phyloP scores from a whole-genome alignment of 805 yeast species.

The Saccharomycopsis sp. region DNA sequence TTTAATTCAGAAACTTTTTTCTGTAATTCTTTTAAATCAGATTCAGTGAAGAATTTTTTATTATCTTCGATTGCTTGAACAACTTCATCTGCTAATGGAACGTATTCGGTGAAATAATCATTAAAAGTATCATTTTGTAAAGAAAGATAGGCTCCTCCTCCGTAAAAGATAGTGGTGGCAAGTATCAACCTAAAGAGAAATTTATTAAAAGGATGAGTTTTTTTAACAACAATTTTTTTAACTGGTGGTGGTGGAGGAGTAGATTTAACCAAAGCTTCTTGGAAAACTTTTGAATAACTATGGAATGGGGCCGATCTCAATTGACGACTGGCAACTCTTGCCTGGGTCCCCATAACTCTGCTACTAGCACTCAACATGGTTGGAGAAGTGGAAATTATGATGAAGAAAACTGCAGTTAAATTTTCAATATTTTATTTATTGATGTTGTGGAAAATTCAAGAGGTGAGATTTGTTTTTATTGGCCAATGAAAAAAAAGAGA shows the following conservation, averaged over 20 bases:
- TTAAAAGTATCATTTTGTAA: constrained; percentile 47
- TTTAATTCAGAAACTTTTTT: constrained; percentile 27
- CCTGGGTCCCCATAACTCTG: no score
- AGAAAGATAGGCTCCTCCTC: constrained; percentile 50
- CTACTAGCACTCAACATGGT: no score
- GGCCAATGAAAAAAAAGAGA: no score
- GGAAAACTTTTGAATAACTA: background rate
- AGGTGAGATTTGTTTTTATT: no score
- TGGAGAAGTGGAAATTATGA: no score
- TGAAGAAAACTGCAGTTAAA: no score
- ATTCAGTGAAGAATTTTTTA: constrained; percentile 19
- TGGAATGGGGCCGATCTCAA: no score
- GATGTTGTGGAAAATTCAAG: no score
- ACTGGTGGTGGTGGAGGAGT: background rate
- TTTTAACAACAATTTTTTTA: constrained; percentile 8
- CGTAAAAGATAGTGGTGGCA: constrained; percentile 34
- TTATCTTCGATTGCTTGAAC: constrained; percentile 37
- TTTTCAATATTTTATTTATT: no score
- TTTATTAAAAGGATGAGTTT: constrained; percentile 21
- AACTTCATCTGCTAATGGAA: constrained; percentile 52
- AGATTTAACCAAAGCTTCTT: background rate
- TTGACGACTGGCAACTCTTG: no score
- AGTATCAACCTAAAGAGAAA: constrained; percentile 19
- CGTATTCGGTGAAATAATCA: constrained; percentile 49
- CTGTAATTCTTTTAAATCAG: constrained; percentile 27